Evolutionary conservation across 1,139 yeast genomes (phyloP), one percentile per base, ranked within the genome.

Genomic region (Saccharomyces hybrid): DNA sequence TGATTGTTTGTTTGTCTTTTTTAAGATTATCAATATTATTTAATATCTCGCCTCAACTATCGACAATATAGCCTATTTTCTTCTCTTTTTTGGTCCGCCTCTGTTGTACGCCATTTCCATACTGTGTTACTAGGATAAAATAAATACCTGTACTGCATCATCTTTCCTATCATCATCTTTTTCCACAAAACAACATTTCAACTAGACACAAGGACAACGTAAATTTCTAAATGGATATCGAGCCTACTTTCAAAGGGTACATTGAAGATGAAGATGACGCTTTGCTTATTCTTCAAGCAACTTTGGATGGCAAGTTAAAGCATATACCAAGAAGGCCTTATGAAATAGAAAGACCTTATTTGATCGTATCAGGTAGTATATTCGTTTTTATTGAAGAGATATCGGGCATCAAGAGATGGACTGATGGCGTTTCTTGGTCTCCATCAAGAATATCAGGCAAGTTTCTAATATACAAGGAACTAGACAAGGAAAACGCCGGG

Each of bases 341-440:
- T 59, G 96, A 88, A 64, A 73, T 82, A 28, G 97, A 89, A 68
- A 75, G 96, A 32, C 68, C 76, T 2, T 72, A 73, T 4, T 73
- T 88, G 50, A 88, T 89, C 46, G 75, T 77, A 55, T 83, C 89
- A 14, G 97, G 97, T 0, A 82, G 83, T 62, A 83, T 88, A 0
- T 89, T 89, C 70, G 88, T 90, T 2, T 89, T 89, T 65, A 81
- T 86, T 52, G 96, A 89, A 68, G 88, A 86, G 60, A 76, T 79
- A 19, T 82, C 91, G 0, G 91, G 93, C 0, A 88, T 89, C 57
- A 87, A 86, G 68, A 74, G 97, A 52, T 89, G 97, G 97, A 90
- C 97, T 0, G 97, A 89, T 66, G 96, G 97, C n/a, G 81, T 88
- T 16, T 79, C 90, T 9, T 89, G 97, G 97, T 83, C 90, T 1